Base-by-base conservation (phyloP, 176 grass and related monocot genomes). In the Elymus sibiricus region DNA sequence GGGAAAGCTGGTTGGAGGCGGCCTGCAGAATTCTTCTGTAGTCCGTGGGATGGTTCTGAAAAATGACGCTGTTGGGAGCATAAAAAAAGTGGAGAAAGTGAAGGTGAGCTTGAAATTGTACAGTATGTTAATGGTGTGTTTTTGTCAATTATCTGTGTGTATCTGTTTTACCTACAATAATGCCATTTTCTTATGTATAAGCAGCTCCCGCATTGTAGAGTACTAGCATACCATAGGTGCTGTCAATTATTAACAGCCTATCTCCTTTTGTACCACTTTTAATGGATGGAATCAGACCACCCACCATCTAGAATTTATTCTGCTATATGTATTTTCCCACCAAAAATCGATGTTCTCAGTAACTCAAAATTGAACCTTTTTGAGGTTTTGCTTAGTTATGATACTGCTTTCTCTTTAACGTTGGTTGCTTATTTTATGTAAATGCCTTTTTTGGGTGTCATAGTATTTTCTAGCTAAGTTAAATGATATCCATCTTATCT, bases 11-110 rank as follows among this genome's bases (percentile, higher is more conserved):
- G 28, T 95, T 90, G 96, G 96, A 73, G 92, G 96, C 82, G 96
- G 96, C 84, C 87, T 98, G 79, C 96, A 92, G 56, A 98, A 98
- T 28, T 98, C 92, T 31, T 82, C 88, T 26, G 91, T 98, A 68
- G 90, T 95, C 15, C 90, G 93, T 77, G 96, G 93, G 67, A 92
- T 98, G 93, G 88, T 98, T 82, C 76, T 98, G 35, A 98, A 92
- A 86, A 95, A 78, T 89, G 96, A 98, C 2, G 90, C 90, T 56
- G 31, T 91, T 85, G 96, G 96, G 25, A 95, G 91, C 70, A 95
- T 98, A 39, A 98, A 98, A 88, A 87, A 37, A 49, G 81, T 85
- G 76, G 96, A 95, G 58, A 94, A 95, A 66, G 86, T 88, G 40
- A 95, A 95, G 92, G 93, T 94, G 79, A 83, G 25, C 68, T 70